Evolutionary conservation across 2,329 filamentous ascomycete genomes (phyloP), one percentile per base, ranked within the genome.

Genomic region (Cercospora sojina): DNA sequence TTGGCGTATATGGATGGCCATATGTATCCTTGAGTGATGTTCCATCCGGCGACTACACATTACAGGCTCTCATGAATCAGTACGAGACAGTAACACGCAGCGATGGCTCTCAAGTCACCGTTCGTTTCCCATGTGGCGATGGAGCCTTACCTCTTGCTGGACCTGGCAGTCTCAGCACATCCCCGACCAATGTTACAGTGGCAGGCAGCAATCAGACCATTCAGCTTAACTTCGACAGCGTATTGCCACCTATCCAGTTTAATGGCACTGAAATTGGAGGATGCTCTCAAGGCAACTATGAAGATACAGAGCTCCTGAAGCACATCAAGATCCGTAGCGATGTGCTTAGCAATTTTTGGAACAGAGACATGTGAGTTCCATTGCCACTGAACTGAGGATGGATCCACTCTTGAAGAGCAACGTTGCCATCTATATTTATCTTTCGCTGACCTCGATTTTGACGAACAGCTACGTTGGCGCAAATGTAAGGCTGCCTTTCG

Each of bases 211-310:
- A 62, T 1, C 78, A 80, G 57, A 75, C 67, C 3, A 62, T 79
- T 53, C 61, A 74, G 2, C 73, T 79, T 27, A 67, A 64, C 7
- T 78, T 80, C 69, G 74, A 73, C 63, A 74, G 75, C 51, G 64
- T 75, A 25, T 75, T 72, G 0, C 68, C 70, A 1, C 20, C 65
- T 3, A 68, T 72, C n/a, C 57, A 67, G 0, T 75, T 77, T 61
- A 72, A 67, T 16, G 77, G 77, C 3, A 74, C 67, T 6, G 78
- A 79, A 63, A 78, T 79, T 31, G 77, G 78, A 1, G 76, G 77
- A 3, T 79, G 78, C 66, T 67, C 72, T 20, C 78, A 80, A 62
- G 78, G 77, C n/a, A 80, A 79, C 62, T 79, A 79, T 59, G 67
- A 71, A 31, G 77, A 79, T 29, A 77, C 74, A 0, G 71, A 75